Evolutionary conservation across 768 basidiomycete species (phyloP), one percentile per base, ranked within the genome.

Genomic region (Leccinum disarticulatum): DNA sequence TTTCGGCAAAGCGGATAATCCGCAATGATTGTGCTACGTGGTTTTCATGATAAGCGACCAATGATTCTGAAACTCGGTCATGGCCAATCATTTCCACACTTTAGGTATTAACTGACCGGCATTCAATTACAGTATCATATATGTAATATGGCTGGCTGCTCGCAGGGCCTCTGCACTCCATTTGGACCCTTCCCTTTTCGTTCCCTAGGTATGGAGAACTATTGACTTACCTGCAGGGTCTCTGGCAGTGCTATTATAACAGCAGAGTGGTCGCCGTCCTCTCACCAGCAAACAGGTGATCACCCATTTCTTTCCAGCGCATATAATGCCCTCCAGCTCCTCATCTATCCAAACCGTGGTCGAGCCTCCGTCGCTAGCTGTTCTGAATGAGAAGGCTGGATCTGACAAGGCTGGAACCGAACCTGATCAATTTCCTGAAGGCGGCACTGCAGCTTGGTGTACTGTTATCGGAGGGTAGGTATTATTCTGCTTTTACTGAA

Each of bases 41-140:
- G 41, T 17, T 41, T n/a, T 41, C 41, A n/a, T 41, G 41, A 41
- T 41, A n/a, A 41, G 96, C 46, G 22, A 4, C 13, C 46, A 25
- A 25, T 25, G 25, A 3, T 13, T 14, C 46, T 47, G 46, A 47
- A 47, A 19, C n/a, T 14, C 46, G 9, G 17, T 2, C 28, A 51
- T 51, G 30, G 27, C 25, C 14, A 25, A 27, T 17, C 48, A 27
- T 19, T 25, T 28, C 19, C 38, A 22, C 30, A n/a, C 3, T 13
- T n/a, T n/a, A 41, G 30, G n/a, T 79, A 35, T 3, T 57, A 55
- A 15, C n/a, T 15, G 22, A 6, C 31, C 11, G 25, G 48, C 27
- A 49, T 28, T 15, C 47, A 14, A 28, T 49, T 28, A 6, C 27
- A 49, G 13, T 6, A 33, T 33, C 30, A 13, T 38, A 10, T n/a